Conservation (phyloP, 2,329 filamentous ascomycete species). For the Pyricularia sp. region DNA sequence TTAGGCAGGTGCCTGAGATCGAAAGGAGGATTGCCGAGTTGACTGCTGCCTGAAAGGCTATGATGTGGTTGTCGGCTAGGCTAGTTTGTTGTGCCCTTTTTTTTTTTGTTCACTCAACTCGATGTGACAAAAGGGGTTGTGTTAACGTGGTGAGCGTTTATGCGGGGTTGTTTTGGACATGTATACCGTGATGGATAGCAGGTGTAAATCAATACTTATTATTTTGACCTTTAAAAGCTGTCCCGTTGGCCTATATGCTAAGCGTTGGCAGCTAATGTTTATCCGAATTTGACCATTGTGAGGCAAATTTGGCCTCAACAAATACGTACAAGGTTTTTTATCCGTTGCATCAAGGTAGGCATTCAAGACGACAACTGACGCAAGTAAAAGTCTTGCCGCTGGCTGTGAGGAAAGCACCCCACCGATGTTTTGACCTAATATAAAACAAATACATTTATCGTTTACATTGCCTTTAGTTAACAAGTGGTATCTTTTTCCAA, state of each 20-base stretch:
- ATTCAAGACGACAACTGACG: too few species aligned
- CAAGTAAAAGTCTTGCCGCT: too few species aligned
- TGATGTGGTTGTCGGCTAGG: not conserved
- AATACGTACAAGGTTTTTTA: too few species aligned
- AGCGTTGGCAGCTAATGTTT: too few species aligned
- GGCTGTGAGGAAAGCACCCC: too few species aligned
- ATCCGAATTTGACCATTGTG: too few species aligned
- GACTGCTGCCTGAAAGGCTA: constrained; percentile 27
- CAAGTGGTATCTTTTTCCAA: not conserved
- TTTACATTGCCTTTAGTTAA: not conserved
- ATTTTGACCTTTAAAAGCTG: not conserved
- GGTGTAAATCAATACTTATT: not conserved
- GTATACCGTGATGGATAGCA: not conserved
- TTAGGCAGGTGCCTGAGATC: constrained; percentile 77
- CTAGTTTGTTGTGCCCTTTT: not conserved
- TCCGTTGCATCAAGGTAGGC: too few species aligned
- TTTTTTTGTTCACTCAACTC: not conserved
- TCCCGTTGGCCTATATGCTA: too few species aligned
- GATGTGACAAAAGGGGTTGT: not conserved
- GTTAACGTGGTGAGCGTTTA: not conserved
- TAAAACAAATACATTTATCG: too few species aligned
- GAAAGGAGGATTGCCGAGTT: constrained; percentile 76
- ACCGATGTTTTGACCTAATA: too few species aligned
- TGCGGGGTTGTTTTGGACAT: not conserved
- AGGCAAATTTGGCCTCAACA: too few species aligned